Evolutionary conservation across 805 yeast genomes (phyloP).

Genomic region (Wickerhamomyces chaumierensis): DNA sequence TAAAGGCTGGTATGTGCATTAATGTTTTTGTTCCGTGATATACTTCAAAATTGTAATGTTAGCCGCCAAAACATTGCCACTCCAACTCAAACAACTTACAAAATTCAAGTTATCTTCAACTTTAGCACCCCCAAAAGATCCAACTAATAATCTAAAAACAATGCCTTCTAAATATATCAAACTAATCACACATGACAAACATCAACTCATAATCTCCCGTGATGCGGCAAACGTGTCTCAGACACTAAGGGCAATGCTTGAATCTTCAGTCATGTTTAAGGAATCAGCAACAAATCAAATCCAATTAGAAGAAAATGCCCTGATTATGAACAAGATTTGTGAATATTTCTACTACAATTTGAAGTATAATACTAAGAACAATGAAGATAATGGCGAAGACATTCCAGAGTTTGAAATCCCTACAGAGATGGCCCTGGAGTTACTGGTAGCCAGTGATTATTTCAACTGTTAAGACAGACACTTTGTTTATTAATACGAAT

Average conservation of each 20-base stretch:
- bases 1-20: too few relatives aligned
- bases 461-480: conserved; percentile 38
- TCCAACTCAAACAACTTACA: too few relatives aligned
- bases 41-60: too few relatives aligned
- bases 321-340: conserved; percentile 64
- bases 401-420: conserved; percentile 87
- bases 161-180: conserved; percentile 34
- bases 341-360: conserved; percentile 74
- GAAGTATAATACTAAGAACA: conserved; percentile 43
- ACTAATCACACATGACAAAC: conserved; percentile 64
- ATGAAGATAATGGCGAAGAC: conserved; percentile 28
- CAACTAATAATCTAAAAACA: too few relatives aligned
- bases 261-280: conserved; percentile 35
- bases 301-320: conserved; percentile 49
- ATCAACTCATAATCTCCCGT: conserved; percentile 45
- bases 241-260: conserved; percentile 47
- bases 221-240: conserved; percentile 73
- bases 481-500: neutral
- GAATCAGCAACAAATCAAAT: conserved; percentile 51
- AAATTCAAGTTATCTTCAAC: too few relatives aligned
- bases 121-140: too few relatives aligned
- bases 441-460: conserved; percentile 88
- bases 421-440: conserved; percentile 85
- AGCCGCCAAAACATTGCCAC: too few relatives aligned
- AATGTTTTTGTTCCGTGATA: too few relatives aligned